Evolutionary conservation across 768 basidiomycete species (phyloP).

Genomic region (Rhodocollybia butyracea): DNA sequence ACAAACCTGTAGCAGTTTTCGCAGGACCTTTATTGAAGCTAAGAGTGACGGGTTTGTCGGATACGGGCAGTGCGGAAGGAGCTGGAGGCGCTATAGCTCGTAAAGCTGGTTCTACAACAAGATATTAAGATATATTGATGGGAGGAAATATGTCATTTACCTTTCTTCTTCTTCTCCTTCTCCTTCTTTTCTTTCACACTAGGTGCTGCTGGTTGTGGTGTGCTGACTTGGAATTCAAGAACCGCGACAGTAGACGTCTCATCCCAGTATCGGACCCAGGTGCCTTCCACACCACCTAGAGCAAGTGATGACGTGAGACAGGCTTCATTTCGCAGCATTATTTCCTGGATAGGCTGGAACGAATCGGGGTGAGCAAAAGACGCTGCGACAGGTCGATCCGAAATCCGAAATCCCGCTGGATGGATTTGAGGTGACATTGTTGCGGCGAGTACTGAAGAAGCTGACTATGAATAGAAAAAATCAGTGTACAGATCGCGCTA

Average conservation of each 20-base stretch:
- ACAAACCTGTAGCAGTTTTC: slow-evolving; percentile 29
- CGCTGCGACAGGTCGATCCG: slow-evolving; percentile 82
- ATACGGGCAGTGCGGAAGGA: slow-evolving; percentile 68
- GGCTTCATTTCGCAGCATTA: slow-evolving; percentile 73
- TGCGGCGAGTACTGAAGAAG: slow-evolving; percentile 76
- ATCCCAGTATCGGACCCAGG: slow-evolving; percentile 91
- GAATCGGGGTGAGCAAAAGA: slow-evolving; percentile 93
- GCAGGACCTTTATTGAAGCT: slow-evolving; percentile 60
- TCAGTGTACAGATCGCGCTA: neutral
- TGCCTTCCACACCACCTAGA: slow-evolving; percentile 69
- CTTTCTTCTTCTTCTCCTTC: slow-evolving; percentile 68
- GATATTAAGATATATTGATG: neutral
- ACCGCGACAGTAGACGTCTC: slow-evolving; percentile 74
- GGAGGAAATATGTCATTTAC: slow-evolving; percentile 27
- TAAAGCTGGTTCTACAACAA: slow-evolving; percentile 27
- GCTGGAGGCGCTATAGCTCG: slow-evolving; percentile 37
- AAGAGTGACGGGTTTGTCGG: slow-evolving; percentile 78
- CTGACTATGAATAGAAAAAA: slow-evolving; percentile 50
- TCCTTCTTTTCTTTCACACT: slow-evolving; percentile 54
- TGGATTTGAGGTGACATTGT: slow-evolving; percentile 85
- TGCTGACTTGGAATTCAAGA: slow-evolving; percentile 77
- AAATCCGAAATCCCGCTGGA: slow-evolving; percentile 92
- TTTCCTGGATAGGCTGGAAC: slow-evolving; percentile 78
- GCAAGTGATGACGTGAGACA: slow-evolving; percentile 64
- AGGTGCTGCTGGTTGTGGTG: slow-evolving; percentile 38